Evolutionary conservation across 495 filamentous ascomycete species (phyloP).

Genomic region (Aspergillus kassunensis): DNA sequence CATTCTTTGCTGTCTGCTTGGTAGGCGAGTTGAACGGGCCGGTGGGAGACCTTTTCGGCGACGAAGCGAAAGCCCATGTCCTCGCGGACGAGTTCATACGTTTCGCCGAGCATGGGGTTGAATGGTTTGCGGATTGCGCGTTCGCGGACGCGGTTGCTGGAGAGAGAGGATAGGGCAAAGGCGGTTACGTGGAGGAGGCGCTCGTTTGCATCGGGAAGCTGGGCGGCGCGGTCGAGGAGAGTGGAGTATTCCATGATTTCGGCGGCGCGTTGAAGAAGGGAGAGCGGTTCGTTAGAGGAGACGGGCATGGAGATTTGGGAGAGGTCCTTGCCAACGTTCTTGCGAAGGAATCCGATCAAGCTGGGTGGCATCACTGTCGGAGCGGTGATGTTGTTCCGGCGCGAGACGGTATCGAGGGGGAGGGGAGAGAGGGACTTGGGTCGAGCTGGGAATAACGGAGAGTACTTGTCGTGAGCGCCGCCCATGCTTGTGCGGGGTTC

Average conservation of each 20-base stretch:
- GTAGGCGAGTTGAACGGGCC: slow-evolving; percentile 86
- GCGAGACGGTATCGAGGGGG: slow-evolving; percentile 60
- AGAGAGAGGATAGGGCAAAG: slow-evolving; percentile 83
- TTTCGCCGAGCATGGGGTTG: slow-evolving; percentile 96
- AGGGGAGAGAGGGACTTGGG: slow-evolving; percentile 75
- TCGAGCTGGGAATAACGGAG: slow-evolving; percentile 63
- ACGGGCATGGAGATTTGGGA: slow-evolving; percentile 97
- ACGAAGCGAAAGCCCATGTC: slow-evolving; percentile 86
- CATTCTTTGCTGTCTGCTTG: slow-evolving; percentile 82
- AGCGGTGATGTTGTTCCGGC: slow-evolving; percentile 67
- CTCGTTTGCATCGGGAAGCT: slow-evolving; percentile 55
- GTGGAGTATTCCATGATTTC: slow-evolving; percentile 87
- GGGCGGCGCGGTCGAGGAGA: slow-evolving; percentile 71
- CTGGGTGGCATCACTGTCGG: slow-evolving; percentile 78
- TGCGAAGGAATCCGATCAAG: slow-evolving; percentile 88
- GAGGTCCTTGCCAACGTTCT: slow-evolving; percentile 96
- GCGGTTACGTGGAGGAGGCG: slow-evolving; percentile 81
- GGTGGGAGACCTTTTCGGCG: slow-evolving; percentile 89
- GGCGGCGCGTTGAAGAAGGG: slow-evolving; percentile 77
- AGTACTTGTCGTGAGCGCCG: slow-evolving; percentile 38
- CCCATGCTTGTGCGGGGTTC: slow-evolving; percentile 34
- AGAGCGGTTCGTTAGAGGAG: slow-evolving; percentile 90
- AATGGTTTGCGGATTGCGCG: slow-evolving; percentile 95
- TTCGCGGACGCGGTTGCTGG: slow-evolving; percentile 75
- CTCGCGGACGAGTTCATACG: slow-evolving; percentile 86